These are phyloP conservation scores for Gentiana dahurica DNA, from an alignment of 257 asterid species.

Conservation along the genomic window DNA sequence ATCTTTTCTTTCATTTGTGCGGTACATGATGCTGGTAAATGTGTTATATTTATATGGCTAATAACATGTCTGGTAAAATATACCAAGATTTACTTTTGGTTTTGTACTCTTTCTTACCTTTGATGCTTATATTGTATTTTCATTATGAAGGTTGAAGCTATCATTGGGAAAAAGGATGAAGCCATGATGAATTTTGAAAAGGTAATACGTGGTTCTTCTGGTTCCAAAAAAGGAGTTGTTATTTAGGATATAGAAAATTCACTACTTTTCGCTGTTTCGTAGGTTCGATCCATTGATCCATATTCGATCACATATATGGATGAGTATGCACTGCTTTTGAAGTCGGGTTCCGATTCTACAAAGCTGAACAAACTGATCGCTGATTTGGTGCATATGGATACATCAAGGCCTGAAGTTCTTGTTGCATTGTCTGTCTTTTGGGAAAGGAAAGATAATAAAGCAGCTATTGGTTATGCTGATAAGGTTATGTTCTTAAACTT, in stretches of 20 bases:
- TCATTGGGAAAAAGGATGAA: constrained; percentile 80
- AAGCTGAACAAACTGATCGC: constrained; percentile 80
- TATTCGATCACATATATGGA: constrained; percentile 80
- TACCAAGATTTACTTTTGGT: not conserved
- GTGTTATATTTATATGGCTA: too few relatives aligned
- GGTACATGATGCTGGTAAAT: too few relatives aligned
- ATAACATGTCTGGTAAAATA: not conserved
- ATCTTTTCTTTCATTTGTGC: too few relatives aligned
- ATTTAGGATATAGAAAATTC: constrained; percentile 1
- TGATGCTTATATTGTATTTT: not conserved
- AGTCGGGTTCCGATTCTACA: constrained; percentile 62
- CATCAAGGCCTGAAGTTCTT: constrained; percentile 84
- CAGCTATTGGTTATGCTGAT: constrained; percentile 79
- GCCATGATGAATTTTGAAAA: constrained; percentile 86
- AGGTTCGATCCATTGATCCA: constrained; percentile 90
- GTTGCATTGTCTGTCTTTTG: constrained; percentile 88
- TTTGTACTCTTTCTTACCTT: not conserved
- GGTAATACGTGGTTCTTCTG: constrained; percentile 28
- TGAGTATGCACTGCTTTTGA: constrained; percentile 98
- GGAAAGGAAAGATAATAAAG: constrained; percentile 91
- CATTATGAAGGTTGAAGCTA: constrained; percentile 66
- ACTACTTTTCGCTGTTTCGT: constrained; percentile 15
- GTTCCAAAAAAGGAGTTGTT: constrained; percentile 6
- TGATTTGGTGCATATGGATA: constrained; percentile 75
- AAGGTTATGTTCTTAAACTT: constrained; percentile 41